Base-by-base conservation (phyloP, 1,284 basidiomycete genomes). In the Melampsora americana region DNA sequence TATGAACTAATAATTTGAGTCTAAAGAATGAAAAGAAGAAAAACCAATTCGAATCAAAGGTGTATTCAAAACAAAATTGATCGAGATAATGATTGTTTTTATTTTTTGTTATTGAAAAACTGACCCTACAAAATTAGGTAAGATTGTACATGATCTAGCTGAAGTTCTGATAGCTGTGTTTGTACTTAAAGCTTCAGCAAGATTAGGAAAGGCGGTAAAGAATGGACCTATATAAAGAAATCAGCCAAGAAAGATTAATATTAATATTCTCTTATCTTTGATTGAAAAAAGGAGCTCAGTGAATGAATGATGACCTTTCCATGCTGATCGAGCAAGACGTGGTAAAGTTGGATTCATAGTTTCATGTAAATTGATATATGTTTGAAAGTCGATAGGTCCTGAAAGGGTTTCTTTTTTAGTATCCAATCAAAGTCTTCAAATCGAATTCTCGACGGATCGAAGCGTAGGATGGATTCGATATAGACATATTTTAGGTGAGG, bases 81-180 rank as follows among this genome's bases (percentile, higher is more conserved):
- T 46, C 56, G n/a, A 4, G 3, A 28, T 53, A 39, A 26, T 20
- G 18, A 14, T 18, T 9, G 1, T 64, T 30, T 68, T 30, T 42
- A 16, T 56, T 48, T 26, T n/a, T 59, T 48, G 14, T 30, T n/a
- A n/a, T 0, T 46, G 32, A 50, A 35, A 78, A 5, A 80, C 88
- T 71, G 79, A 92, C 92, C 94, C 94, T 66, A 96, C 92, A 80
- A 95, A 96, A 80, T 92, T 94, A 1, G 95, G 95, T 11, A 99
- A 86, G 81, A 99, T 92, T 6, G 95, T 97, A 81, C 93, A 97
- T 59, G 91, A 86, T 77, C 95, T 86, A 7, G 93, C 92, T 79
- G 94, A 88, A 0, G 95, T 99, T 80, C 89, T 88, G 82, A 99
- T 95, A 0, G 93, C 88, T 35, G 89, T 87, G 84, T 93, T 92